Percentiles rank a stretch among this genome's conserved stretches.
Evolutionary conservation across 164 flowering plant species (phyloP).

Genomic region (Tetrastigma voinierianum): DNA sequence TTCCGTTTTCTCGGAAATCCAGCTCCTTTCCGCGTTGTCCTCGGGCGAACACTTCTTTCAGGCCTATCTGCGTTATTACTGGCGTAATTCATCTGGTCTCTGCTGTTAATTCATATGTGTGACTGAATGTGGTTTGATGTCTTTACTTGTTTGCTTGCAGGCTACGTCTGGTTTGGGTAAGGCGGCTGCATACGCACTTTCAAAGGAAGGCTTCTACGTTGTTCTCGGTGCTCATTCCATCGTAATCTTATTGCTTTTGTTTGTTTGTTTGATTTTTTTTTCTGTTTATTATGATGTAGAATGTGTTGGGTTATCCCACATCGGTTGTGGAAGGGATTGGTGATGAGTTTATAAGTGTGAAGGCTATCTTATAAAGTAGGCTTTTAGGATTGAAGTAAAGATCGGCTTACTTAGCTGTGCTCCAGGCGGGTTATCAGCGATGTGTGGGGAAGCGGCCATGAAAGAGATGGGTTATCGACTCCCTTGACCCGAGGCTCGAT

Average conservation of each 20-base stretch:
- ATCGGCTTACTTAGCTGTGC: too few relatives aligned
- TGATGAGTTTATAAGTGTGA: not conserved
- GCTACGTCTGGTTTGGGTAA: constrained; percentile 92
- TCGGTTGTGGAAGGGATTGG: too few relatives aligned
- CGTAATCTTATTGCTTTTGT: not conserved
- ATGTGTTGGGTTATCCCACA: too few relatives aligned
- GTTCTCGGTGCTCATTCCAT: constrained; percentile 56
- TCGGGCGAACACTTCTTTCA: constrained; percentile 5
- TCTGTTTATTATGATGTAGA: not conserved
- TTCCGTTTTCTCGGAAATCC: constrained; percentile 16
- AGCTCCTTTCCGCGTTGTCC: constrained; percentile 30
- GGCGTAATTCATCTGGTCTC: constrained; percentile 49
- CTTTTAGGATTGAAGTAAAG: too few relatives aligned
- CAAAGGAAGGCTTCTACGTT: constrained; percentile 68
- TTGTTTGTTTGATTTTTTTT: too few relatives aligned
- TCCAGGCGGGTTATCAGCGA: too few relatives aligned
- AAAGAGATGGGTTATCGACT: too few relatives aligned
- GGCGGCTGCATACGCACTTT: constrained; percentile 68
- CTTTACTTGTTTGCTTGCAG: constrained; percentile 33
- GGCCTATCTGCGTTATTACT: constrained; percentile 75
- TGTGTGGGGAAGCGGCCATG: too few relatives aligned
- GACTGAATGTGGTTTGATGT: not conserved
- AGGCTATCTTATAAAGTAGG: too few relatives aligned
- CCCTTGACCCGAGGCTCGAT: too few relatives aligned
- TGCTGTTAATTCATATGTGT: not conserved